Conservation (phyloP, 176 grass and related monocot genomes). For the Bonia amplexicaulis region DNA sequence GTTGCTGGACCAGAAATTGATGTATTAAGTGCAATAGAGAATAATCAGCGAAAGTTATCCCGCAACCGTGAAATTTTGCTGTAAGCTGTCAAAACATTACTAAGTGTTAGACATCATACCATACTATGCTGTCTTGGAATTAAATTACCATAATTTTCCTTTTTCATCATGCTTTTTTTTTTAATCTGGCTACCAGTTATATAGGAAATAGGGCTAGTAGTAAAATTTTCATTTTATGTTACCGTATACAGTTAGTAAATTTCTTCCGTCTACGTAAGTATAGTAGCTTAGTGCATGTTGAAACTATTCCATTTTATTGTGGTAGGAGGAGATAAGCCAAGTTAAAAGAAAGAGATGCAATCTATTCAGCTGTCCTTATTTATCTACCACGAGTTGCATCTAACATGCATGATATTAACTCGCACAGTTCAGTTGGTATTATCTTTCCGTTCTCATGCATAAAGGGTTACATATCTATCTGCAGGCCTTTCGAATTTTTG, state of each 20-base stretch:
- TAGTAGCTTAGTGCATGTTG: not conserved
- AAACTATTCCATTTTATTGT: not conserved
- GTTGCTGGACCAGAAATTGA: conserved; percentile 75
- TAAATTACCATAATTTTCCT: not conserved
- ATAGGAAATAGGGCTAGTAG: not conserved
- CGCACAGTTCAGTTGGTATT: not conserved
- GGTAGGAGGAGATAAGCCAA: not conserved
- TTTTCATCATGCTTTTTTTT: not conserved
- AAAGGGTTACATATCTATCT: not conserved
- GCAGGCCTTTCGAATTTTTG: conserved; percentile 69
- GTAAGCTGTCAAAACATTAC: conserved; percentile 38
- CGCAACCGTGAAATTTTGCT: conserved; percentile 66
- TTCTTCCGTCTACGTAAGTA: not conserved
- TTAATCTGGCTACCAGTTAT: not conserved
- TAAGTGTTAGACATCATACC: not conserved
- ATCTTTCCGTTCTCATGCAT: conserved; percentile 16
- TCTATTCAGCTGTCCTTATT: not conserved
- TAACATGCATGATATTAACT: not conserved
- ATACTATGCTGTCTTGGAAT: not conserved
- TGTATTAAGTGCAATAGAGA: conserved; percentile 71
- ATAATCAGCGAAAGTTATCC: conserved; percentile 77
- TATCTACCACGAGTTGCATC: not conserved
- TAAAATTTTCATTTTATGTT: conserved; percentile 1
- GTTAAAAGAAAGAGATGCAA: not conserved
- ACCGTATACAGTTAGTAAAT: not conserved